phyloP scores from a whole-genome alignment of 192 early-diverging fungal species.

The Lobosporangium transversale region DNA sequence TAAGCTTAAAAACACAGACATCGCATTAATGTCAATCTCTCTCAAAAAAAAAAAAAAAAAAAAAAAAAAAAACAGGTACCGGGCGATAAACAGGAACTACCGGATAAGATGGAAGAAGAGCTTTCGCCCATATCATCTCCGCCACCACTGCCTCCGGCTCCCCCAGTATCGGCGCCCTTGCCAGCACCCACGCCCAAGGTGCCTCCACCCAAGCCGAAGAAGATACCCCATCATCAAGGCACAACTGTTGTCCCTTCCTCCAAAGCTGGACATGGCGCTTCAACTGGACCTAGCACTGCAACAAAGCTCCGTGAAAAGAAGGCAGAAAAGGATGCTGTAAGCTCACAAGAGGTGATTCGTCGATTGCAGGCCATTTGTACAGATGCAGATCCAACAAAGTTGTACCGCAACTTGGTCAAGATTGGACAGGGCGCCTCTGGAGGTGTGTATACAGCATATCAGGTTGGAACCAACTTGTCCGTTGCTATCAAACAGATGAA shows the following conservation, averaged over 20 bases:
- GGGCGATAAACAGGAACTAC: conserved; percentile 8
- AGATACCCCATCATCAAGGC: conserved; percentile 36
- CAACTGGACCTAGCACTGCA: background rate
- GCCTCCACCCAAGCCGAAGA: conserved; percentile 50
- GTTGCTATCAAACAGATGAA: conserved; percentile 99
- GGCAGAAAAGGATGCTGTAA: conserved; percentile 60
- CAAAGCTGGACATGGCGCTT: background rate
- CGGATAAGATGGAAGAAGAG: conserved; percentile 25
- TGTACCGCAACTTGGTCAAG: conserved; percentile 88
- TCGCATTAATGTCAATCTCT: too few species aligned
- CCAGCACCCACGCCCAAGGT: conserved; percentile 33
- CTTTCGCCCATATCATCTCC: conserved; percentile 17
- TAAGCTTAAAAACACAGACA: too few species aligned
- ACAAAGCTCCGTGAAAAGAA: conserved; percentile 55
- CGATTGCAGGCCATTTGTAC: conserved; percentile 86
- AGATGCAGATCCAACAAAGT: conserved; percentile 83
- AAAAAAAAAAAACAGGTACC: conserved; percentile 17
- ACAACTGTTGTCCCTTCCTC: conserved; percentile 17
- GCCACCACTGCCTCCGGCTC: conserved; percentile 10
- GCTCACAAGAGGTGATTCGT: conserved; percentile 81
- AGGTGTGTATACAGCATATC: conserved; percentile 88
- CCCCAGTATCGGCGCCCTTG: conserved; percentile 13
- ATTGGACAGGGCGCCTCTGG: conserved; percentile 95
- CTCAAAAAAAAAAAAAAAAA: too few species aligned
- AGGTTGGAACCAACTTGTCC: conserved; percentile 67